A percentile compares a stretch with the other conserved stretches of the same genome.
These are phyloP conservation scores for Aegilops sharonensis DNA, from an alignment of 176 grass and related monocot genomes.

Conservation along the genomic window DNA sequence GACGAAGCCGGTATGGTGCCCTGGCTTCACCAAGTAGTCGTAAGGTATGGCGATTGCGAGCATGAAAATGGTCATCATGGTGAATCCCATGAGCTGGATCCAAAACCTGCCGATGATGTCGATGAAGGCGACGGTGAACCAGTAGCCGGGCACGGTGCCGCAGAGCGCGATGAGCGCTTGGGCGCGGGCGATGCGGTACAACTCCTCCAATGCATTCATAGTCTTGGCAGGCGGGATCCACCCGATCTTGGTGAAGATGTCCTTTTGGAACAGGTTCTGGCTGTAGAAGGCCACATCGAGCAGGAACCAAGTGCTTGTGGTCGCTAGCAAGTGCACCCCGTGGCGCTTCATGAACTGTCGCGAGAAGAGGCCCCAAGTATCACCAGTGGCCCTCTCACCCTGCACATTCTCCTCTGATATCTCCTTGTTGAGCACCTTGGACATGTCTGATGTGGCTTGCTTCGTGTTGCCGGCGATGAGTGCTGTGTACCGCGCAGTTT, in stretches of 20 bases:
- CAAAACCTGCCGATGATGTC: conserved; percentile 63
- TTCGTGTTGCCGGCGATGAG: conserved; percentile 65
- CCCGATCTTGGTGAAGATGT: conserved; percentile 73
- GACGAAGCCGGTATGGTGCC: conserved; percentile 44
- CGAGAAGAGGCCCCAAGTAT: conserved; percentile 68
- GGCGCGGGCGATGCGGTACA: conserved; percentile 58
- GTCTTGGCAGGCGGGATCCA: conserved; percentile 66
- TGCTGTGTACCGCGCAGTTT: conserved; percentile 88
- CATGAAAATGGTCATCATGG: conserved; percentile 85
- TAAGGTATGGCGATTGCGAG: conserved; percentile 54
- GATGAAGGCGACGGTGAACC: conserved; percentile 85
- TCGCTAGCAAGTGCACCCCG: conserved; percentile 57
- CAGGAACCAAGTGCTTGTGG: conserved; percentile 77
- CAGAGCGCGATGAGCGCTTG: conserved; percentile 77
- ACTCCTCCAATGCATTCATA: conserved; percentile 77
- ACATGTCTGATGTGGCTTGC: conserved; percentile 71
- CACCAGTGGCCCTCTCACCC: neutral
- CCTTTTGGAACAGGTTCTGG: conserved; percentile 95
- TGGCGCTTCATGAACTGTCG: conserved; percentile 47
- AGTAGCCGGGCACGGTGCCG: conserved; percentile 77
- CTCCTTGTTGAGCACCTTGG: conserved; percentile 54
- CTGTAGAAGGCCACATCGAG: conserved; percentile 51
- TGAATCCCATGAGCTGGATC: conserved; percentile 76
- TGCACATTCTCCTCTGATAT: conserved; percentile 27
- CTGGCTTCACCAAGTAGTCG: conserved; percentile 41